Percentiles rank a stretch among this genome's conserved stretches.
phyloP scores from a whole-genome alignment of 108 stramenopile species.

The Ochromonas danica region DNA sequence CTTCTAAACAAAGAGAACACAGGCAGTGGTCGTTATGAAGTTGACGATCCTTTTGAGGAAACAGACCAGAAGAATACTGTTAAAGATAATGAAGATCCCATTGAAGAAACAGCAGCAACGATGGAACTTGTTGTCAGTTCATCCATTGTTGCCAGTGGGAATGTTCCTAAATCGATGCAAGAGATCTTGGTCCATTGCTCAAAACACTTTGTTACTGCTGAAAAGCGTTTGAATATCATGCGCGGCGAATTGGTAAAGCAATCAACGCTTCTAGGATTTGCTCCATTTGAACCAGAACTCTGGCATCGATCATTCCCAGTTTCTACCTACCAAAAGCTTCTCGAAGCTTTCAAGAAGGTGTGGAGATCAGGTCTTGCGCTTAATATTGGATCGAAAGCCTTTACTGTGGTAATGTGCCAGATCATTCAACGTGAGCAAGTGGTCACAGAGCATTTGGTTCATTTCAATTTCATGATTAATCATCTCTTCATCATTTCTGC shows the following conservation, averaged over 20 bases:
- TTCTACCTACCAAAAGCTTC: background rate
- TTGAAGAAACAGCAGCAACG: no score
- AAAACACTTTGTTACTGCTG: background rate
- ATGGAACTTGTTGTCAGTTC: no score
- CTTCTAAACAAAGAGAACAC: no score
- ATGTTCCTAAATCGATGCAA: background rate
- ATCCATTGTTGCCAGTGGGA: background rate
- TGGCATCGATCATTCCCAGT: background rate
- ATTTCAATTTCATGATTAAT: background rate
- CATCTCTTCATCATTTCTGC: background rate
- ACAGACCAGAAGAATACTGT: no score
- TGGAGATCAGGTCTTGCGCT: background rate
- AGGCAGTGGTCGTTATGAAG: no score
- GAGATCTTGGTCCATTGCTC: background rate
- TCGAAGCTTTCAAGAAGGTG: background rate
- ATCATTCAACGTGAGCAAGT: background rate
- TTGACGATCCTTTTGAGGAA: no score
- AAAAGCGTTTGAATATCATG: background rate
- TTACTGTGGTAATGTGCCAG: background rate
- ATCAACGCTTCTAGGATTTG: background rate
- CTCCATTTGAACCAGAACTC: background rate
- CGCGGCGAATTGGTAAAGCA: background rate
- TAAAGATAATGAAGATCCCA: no score
- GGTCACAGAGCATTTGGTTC: background rate
- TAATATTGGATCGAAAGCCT: background rate